Base-by-base conservation (phyloP, 768 basidiomycete species). In the Xerocomellus amylosporus region DNA sequence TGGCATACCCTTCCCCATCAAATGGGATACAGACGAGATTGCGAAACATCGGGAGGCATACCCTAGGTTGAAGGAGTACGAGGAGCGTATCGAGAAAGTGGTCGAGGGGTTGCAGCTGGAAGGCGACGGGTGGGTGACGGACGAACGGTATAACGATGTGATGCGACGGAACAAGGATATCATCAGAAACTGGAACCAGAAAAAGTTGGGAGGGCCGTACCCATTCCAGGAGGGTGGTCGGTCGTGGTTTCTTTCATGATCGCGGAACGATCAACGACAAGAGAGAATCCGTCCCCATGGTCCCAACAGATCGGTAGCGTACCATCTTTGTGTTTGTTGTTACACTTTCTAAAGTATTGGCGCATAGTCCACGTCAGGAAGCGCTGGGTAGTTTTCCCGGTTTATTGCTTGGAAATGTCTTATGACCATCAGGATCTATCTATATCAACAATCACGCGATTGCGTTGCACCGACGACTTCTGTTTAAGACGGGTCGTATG, bases 81-180 rank as follows among this genome's bases (percentile, higher is more conserved):
- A 37, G 13, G 36, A 38, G n/a, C 34, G 20, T 1, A 1, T 49
- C 2, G 14, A 37, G 10, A 37, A 12, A 28, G 45, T 52, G 26
- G 14, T 28, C 8, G 5, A 30, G 38, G 39, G 26, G 7, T 44
- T 49, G 26, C 26, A 49, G 48, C 47, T 49, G 13, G 36, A 48
- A 28, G 24, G 36, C 15, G 51, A 52, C 14, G 43, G 51, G 34
- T 52, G 51, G 44, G 44, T 48, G 34, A 38, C 51, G 51, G 37
- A 38, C 8, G 45, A 49, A 22, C 51, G 19, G 12, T 49, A 30
- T 15, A 3, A 22, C 14, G 26, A 51, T 2, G 34, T 37, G 43
- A 37, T 2, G 34, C n/a, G 24, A 36, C 33, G n/a, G n/a, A 46
- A 26, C 14, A 19, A 34, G 33, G 12, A 8, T 15, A 19, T 51